Evolutionary conservation across 805 yeast genomes (phyloP), one percentile per base, ranked within the genome.

Genomic region (Kregervanrija pseudodelftensis): DNA sequence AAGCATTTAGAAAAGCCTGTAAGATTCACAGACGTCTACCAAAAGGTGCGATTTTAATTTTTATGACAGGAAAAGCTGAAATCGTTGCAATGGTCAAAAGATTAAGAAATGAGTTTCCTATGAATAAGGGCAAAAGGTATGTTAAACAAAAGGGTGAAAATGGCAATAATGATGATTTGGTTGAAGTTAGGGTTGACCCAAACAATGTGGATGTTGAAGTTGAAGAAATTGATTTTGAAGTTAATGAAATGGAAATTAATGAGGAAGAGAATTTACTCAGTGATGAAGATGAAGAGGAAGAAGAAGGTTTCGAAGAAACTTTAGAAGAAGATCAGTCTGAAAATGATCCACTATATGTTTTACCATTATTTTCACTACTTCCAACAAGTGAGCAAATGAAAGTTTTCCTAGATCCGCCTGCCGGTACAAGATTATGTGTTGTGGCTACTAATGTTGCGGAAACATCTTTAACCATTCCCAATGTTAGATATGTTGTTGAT

Each of bases 361-460:
- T 93, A 22, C 99, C 99, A 0, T 71, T 93, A 30, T 93, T 93
- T 63, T 91, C 99, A 7, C 68, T 93, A 39, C 69, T 93, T 34
- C 96, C 99, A n/a, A 89, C 98, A 0, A 78, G 77, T 39, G 95
- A 93, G 57, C 99, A 93, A 66, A 81, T 93, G 89, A 85, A 81
- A 59, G 95, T 93, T 2, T 93, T 93, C 59, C 77, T 85, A 45
- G 69, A 72, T 0, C 95, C 96, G 2, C 99, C 99, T 3, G 66
- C 69, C 22, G 95, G 95, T 4, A 75, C 89, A 36, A 73, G 99
- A 56, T 63, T 93, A 9, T 89, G 97, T 69, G 84, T 93, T 35
- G 87, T 93, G 31, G 96, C 99, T 5, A 93, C 99, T 1, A 93
- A 93, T 59, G 95, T 93, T 46, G 99, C 99, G 0, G 99, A 93